Conservation (phyloP, 2,329 filamentous ascomycete genomes). For the Albophoma yamanashiensis region DNA sequence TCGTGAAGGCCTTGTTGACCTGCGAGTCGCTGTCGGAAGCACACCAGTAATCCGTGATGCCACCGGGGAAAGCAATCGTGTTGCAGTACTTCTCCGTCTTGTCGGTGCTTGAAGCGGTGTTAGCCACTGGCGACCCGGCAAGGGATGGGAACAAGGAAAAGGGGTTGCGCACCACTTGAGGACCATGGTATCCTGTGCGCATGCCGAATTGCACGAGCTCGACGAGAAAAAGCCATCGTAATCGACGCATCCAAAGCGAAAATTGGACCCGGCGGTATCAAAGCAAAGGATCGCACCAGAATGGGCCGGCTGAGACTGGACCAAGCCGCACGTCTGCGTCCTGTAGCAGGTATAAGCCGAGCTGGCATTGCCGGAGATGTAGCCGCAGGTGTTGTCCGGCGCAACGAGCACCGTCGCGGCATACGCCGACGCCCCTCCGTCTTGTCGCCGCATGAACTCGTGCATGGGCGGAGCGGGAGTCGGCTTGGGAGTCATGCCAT, state of each 20-base stretch:
- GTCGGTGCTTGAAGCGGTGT: constrained; percentile 20
- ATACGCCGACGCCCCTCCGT: background rate
- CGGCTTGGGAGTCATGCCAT: constrained; percentile 27
- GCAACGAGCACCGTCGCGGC: constrained; percentile 23
- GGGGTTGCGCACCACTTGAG: constrained; percentile 31
- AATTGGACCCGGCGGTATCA: constrained; percentile 18
- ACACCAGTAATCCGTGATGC: constrained; percentile 35
- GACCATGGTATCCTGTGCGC: constrained; percentile 26
- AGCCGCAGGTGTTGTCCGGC: constrained; percentile 41
- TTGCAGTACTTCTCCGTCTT: constrained; percentile 28
- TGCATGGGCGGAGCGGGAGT: constrained; percentile 26
- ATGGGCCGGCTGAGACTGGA: constrained; percentile 16
- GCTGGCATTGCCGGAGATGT: constrained; percentile 27
- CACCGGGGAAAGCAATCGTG: constrained; percentile 29
- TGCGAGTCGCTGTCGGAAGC: constrained; percentile 19
- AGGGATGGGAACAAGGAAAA: background rate
- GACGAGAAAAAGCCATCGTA: constrained; percentile 20
- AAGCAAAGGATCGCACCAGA: constrained; percentile 34
- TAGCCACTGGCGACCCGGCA: background rate
- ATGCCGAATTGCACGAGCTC: constrained; percentile 28
- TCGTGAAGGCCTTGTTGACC: constrained; percentile 26
- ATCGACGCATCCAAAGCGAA: constrained; percentile 28
- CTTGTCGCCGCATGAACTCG: constrained; percentile 15
- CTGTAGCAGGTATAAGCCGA: constrained; percentile 28
- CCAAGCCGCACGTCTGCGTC: constrained; percentile 27